Conservation (phyloP, 768 basidiomycete species). For the Lenzites betulinus region DNA sequence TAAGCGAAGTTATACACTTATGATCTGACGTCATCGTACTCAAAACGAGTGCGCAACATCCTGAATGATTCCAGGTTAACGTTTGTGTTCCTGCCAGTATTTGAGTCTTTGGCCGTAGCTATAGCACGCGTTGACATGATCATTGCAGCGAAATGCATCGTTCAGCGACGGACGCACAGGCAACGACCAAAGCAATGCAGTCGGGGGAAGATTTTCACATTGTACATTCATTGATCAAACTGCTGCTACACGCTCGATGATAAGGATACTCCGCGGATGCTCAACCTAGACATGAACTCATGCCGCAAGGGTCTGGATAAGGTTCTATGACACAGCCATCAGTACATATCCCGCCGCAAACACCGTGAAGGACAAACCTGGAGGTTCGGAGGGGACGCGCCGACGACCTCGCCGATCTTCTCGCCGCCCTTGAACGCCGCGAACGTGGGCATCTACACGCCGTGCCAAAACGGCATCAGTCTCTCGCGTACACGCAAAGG, state of each 20-base stretch:
- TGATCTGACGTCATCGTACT: no score
- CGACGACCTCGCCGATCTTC: slow-evolving; percentile 44
- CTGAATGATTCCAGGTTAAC: no score
- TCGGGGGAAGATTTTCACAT: neutral
- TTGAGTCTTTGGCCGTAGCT: no score
- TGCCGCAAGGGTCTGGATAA: neutral
- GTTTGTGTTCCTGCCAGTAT: no score
- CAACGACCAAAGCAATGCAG: no score
- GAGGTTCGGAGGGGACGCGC: slow-evolving; percentile 46
- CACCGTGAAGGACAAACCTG: slow-evolving; percentile 35
- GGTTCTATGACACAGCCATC: neutral
- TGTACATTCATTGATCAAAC: slow-evolving; percentile 5
- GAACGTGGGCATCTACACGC: slow-evolving; percentile 50
- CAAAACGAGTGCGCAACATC: no score
- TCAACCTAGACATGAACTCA: neutral
- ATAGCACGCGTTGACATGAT: no score
- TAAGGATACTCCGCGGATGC: neutral
- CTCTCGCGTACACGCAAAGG: no score
- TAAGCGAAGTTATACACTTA: no score
- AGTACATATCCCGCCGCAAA: neutral
- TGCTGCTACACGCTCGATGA: slow-evolving; percentile 13
- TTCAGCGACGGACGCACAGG: no score
- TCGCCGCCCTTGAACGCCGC: slow-evolving; percentile 38
- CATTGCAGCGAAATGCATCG: no score
- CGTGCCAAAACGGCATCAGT: no score